Evolutionary conservation across 768 basidiomycete genomes (phyloP), one percentile per base, ranked within the genome.

Genomic region (Pulveroboletus sp.): DNA sequence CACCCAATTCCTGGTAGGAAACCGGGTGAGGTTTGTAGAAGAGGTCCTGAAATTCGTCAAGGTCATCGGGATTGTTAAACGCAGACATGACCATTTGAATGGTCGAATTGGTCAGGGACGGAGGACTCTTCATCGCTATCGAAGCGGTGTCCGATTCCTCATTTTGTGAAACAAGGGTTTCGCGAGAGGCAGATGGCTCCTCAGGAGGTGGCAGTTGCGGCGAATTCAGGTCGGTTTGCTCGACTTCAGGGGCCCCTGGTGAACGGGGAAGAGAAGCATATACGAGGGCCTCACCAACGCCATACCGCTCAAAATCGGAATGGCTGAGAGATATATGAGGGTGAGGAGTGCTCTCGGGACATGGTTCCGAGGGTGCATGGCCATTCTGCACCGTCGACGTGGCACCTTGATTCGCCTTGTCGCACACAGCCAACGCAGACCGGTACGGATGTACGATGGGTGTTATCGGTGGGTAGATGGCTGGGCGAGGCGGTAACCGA

Each of bases 1-100:
- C 16, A 17, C 17, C 27, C 5, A 32, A 19, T 12, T 58, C 59
- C 21, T 20, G 43, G 21, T 34, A n/a, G 6, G 36, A 38, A 16
- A 35, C 0, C 20, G 46, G 23, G 11, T 25, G 49, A 4, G 84
- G 84, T 35, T 71, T 72, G 62, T 85, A 89, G 66, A 90, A 90
- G 8, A 90, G 70, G 58, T 89, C 84, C 32, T 78, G 79, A 70
- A 85, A 90, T 11, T 78, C 74, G n/a, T 87, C 84, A 7, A 89
- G 71, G 53, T 89, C 85, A 47, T 84, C 82, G 1, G 77, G 74
- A 47, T 72, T 75, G 10, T 80, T 78, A 31, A 87, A 67, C 3
- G 75, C 75, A n/a, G 75, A 77, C 21, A 64, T 47, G 25, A 60
- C 62, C 62, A 66, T 56, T 35, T 57, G 64, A 14, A 66, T 51